These are phyloP conservation scores for Hypoxylon sp. DNA, from an alignment of 2,329 filamentous ascomycete genomes.

Conservation along the genomic window DNA sequence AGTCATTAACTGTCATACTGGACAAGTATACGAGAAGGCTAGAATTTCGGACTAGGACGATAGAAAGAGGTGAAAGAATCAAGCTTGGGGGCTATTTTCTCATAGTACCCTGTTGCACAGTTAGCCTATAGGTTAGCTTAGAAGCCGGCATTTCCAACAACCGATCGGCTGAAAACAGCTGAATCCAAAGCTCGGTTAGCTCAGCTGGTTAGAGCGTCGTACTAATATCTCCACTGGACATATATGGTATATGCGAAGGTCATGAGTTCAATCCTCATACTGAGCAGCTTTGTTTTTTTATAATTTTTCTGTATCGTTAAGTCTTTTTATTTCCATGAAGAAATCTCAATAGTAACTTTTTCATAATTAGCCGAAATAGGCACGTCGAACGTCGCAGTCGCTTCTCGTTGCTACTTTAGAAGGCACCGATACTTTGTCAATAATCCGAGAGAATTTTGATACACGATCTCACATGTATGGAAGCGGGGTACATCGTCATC, in stretches of 20 bases:
- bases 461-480: no score
- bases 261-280: slow-evolving; percentile 15
- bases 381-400: no score
- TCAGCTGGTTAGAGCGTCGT: slow-evolving; percentile 22
- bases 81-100: no score
- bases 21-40: neutral
- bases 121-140: neutral
- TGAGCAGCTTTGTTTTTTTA: slow-evolving; percentile 6
- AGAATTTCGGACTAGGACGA: no score
- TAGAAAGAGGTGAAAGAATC: no score
- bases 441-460: no score
- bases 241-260: slow-evolving; percentile 15
- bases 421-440: no score
- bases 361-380: no score
- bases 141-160: neutral
- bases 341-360: no score
- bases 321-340: no score
- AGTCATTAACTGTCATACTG: neutral
- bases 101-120: neutral
- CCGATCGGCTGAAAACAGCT: slow-evolving; percentile 21
- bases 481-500: no score
- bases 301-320: neutral
- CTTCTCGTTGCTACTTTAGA: no score
- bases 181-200: slow-evolving; percentile 20
- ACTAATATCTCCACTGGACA: slow-evolving; percentile 16